These are phyloP conservation scores for Trypanosoma brucei DNA, from an alignment of 208 protist species.

Conservation along the genomic window DNA sequence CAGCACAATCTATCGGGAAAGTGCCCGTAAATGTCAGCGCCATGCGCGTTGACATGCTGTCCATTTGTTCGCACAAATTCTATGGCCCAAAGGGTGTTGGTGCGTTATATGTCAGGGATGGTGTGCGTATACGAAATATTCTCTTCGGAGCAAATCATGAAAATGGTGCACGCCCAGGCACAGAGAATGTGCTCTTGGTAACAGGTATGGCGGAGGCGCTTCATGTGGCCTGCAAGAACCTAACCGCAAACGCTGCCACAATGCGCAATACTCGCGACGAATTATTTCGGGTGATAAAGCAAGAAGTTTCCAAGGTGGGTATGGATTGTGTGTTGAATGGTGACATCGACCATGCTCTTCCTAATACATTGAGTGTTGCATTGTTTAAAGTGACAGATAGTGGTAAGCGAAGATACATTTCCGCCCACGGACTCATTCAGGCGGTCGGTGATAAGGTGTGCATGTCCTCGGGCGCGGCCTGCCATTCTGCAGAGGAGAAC, in stretches of 20 bases:
- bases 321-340: conserved; percentile 79
- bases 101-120: conserved; percentile 66
- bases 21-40: conserved; percentile 92
- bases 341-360: conserved; percentile 37
- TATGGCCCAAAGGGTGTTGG: conserved; percentile 94
- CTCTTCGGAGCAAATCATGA: conserved; percentile 84
- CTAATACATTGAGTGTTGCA: conserved; percentile 86
- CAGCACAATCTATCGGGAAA: conserved; percentile 96
- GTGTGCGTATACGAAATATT: conserved; percentile 53
- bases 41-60: conserved; percentile 93
- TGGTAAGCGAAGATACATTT: conserved; percentile 55
- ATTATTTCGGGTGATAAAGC: conserved; percentile 41
- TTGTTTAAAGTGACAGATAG: conserved; percentile 45
- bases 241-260: conserved; percentile 27
- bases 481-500: conserved; percentile 53
- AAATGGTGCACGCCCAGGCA: conserved; percentile 70
- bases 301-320: conserved; percentile 42
- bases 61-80: conserved; percentile 97
- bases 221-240: conserved; percentile 29
- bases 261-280: conserved; percentile 67
- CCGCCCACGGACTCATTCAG: conserved; percentile 58
- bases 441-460: conserved; percentile 64
- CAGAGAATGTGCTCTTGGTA: conserved; percentile 79
- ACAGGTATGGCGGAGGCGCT: conserved; percentile 77
- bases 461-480: conserved; percentile 83